Base-by-base conservation (phyloP, 768 basidiomycete species). In the Coprinopsis marcescibilis region DNA sequence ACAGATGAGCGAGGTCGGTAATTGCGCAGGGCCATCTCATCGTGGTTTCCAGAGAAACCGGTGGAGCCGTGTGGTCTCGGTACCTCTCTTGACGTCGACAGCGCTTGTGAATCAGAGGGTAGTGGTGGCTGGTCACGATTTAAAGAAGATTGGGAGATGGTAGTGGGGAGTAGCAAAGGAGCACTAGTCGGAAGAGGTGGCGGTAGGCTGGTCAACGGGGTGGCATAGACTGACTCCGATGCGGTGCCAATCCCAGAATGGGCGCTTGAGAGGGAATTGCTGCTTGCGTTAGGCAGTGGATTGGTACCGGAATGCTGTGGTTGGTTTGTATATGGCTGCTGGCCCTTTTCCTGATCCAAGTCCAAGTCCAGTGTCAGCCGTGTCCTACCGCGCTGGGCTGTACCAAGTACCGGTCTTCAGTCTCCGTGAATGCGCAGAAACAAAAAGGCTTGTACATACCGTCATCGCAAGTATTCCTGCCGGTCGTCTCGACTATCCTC, bases 171-270 rank as follows among this genome's bases (percentile, higher is more conserved):
- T 17, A 10, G 8, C 19, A 25, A 19, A 23, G 5, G 39, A 5
- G 23, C 7, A 17, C 15, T 24, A 4, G 32, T 37, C 20, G 32
- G 36, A 8, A 37, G 2, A 23, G 24, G 13, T 24, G 23, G 29
- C 10, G 37, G 27, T 7, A 26, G 8, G 19, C 19, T 43, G 25
- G 42, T 46, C 25, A 48, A 11, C 12, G 36, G 44, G 24, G 44
- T 46, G n/a, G 48, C 44, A 33, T 48, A 48, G 12, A 48, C 46
- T 20, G 46, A 47, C 4, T 33, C 14, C n/a, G 46, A 39, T n/a
- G 25, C 17, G 19, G 20, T 41, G 23, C 20, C 15, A 3, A 34
- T 26, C 12, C 32, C 36, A 23, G 15, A n/a, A 47, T 19, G 19
- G 21, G 29, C 15, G 7, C 29, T 24, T 21, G 15, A n/a, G 21